Evolutionary conservation across 2,329 filamentous ascomycete genomes (phyloP).

Genomic region (Hansfordia pulvinata): DNA sequence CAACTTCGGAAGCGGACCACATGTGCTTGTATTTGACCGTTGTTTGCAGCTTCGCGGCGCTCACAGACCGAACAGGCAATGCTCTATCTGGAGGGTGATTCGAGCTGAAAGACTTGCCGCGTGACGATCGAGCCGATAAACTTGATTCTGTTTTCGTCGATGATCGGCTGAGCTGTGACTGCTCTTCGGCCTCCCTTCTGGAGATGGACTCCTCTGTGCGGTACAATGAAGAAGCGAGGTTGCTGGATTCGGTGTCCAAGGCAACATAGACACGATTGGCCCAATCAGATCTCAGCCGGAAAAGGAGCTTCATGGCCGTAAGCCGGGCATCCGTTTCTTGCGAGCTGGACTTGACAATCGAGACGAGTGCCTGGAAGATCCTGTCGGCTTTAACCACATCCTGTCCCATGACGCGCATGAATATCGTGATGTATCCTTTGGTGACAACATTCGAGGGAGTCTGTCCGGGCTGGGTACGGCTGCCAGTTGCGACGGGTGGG

Average conservation of each 20-base stretch:
- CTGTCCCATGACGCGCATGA: slow-evolving; percentile 56
- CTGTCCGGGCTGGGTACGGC: slow-evolving; percentile 17
- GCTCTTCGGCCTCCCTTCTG: slow-evolving; percentile 37
- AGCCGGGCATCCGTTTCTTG: slow-evolving; percentile 58
- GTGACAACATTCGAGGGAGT: slow-evolving; percentile 60
- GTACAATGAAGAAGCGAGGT: slow-evolving; percentile 58
- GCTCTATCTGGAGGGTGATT: slow-evolving; percentile 27
- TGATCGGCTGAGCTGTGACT: slow-evolving; percentile 27
- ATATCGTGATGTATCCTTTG: slow-evolving; percentile 60
- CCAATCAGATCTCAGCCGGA: slow-evolving; percentile 73
- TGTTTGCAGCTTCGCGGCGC: slow-evolving; percentile 25
- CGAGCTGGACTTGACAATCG: slow-evolving; percentile 43
- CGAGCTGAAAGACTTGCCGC: slow-evolving; percentile 40
- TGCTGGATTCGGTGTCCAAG: slow-evolving; percentile 55
- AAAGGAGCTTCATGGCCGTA: slow-evolving; percentile 64
- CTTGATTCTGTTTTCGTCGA: slow-evolving; percentile 31
- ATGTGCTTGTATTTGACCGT: slow-evolving; percentile 36
- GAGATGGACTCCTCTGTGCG: slow-evolving; percentile 43
- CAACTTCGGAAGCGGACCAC: slow-evolving; percentile 43
- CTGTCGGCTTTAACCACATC: slow-evolving; percentile 51
- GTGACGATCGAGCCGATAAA: slow-evolving; percentile 24
- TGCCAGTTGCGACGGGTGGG: slow-evolving; percentile 8
- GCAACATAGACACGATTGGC: slow-evolving; percentile 63
- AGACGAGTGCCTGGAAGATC: slow-evolving; percentile 49
- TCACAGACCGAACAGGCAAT: slow-evolving; percentile 25